phyloP scores from a whole-genome alignment of 2,329 filamentous ascomycete genomes.

The Pyrenochaeta sp. region DNA sequence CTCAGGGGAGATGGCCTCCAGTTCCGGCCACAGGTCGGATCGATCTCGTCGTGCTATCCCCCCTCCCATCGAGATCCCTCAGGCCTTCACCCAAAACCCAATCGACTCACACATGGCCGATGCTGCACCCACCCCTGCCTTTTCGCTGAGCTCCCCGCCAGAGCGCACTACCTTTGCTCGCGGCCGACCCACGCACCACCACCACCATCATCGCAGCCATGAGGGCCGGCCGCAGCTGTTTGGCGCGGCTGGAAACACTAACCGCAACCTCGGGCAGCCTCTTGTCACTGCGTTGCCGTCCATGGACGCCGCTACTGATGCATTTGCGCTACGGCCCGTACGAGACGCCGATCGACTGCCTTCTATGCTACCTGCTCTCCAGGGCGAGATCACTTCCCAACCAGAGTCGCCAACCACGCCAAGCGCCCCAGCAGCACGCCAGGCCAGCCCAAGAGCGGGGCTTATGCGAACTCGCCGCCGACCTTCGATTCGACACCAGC shows the following conservation, averaged over 20 bases:
- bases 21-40: constrained; percentile 53
- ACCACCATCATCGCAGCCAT: constrained; percentile 55
- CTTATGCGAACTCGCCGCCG: constrained; percentile 69
- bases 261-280: constrained; percentile 67
- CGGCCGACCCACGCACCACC: constrained; percentile 63
- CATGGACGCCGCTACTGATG: constrained; percentile 71
- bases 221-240: constrained; percentile 54
- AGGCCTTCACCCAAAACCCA: constrained; percentile 53
- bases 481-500: constrained; percentile 88
- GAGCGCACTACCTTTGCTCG: constrained; percentile 72
- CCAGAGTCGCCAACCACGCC: constrained; percentile 72
- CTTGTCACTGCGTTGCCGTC: constrained; percentile 72
- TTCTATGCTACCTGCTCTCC: constrained; percentile 79
- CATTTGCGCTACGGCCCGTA: constrained; percentile 79
- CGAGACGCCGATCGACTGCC: constrained; percentile 85
- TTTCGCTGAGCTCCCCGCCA: constrained; percentile 74
- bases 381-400: constrained; percentile 78
- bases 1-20: constrained; percentile 48
- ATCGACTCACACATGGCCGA: constrained; percentile 65
- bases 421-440: constrained; percentile 40
- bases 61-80: constrained; percentile 83
- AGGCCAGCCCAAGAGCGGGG: constrained; percentile 53
- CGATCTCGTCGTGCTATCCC: constrained; percentile 76
- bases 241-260: constrained; percentile 30
- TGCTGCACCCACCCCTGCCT: constrained; percentile 68